phyloP scores from a whole-genome alignment of 140 eudicot genomes.

The Flaveria floridana region DNA sequence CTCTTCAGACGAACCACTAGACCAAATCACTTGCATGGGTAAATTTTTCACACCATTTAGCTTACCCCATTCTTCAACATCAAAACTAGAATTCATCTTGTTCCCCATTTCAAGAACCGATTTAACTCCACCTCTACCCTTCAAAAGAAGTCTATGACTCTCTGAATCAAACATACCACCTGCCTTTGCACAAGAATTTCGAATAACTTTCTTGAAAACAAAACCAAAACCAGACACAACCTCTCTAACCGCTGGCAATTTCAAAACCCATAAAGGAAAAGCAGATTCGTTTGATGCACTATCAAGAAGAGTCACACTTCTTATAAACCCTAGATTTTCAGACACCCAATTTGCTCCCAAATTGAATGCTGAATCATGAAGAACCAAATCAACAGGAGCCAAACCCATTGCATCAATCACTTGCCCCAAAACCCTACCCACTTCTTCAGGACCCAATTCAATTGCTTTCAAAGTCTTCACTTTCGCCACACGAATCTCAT shows the following conservation, averaged over 20 bases:
- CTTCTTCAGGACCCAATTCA: constrained; percentile 65
- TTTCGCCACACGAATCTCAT: constrained; percentile 39
- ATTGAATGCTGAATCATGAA: constrained; percentile 80
- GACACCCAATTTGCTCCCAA: constrained; percentile 81
- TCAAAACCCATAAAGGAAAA: constrained; percentile 65
- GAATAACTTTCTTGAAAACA: constrained; percentile 54
- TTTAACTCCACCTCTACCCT: constrained; percentile 59
- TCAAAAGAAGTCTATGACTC: constrained; percentile 75
- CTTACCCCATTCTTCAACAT: constrained; percentile 64
- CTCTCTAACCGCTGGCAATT: constrained; percentile 53
- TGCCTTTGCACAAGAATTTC: constrained; percentile 44
- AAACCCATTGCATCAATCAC: constrained; percentile 73
- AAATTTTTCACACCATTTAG: constrained; percentile 56
- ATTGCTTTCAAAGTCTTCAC: constrained; percentile 43
- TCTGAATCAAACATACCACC: constrained; percentile 47
- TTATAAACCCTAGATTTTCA: constrained; percentile 51
- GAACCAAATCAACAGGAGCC: constrained; percentile 65
- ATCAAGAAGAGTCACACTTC: constrained; percentile 65
- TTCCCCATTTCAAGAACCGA: constrained; percentile 69
- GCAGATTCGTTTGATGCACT: constrained; percentile 38
- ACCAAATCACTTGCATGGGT: constrained; percentile 77
- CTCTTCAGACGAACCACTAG: constrained; percentile 50
- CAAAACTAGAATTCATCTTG: constrained; percentile 68
- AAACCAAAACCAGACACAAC: constrained; percentile 55
- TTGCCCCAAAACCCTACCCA: constrained; percentile 74